phyloP scores from a whole-genome alignment of 2,329 filamentous ascomycete genomes.

The Colletotrichum graminicola region DNA sequence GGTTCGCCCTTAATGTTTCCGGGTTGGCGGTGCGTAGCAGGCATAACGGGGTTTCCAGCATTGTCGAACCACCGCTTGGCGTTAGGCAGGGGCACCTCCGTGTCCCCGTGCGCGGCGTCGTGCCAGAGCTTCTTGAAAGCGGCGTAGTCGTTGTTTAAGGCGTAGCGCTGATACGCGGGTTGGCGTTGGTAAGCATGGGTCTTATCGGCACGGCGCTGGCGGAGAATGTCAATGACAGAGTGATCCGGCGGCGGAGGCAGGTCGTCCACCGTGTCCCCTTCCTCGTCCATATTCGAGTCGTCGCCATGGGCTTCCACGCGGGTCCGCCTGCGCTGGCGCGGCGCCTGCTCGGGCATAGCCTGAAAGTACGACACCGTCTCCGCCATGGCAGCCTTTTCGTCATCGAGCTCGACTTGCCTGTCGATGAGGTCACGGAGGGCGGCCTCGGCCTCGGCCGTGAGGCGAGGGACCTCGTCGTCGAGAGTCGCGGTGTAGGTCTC shows the following conservation, averaged over 20 bases:
- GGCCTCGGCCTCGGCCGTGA: constrained; percentile 61
- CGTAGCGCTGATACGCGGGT: constrained; percentile 62
- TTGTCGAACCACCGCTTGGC: constrained; percentile 66
- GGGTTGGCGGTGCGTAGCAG: constrained; percentile 10
- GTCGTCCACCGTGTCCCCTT: constrained; percentile 46
- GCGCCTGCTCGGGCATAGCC: constrained; percentile 20
- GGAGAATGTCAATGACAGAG: constrained; percentile 52
- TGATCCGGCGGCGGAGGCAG: constrained; percentile 33
- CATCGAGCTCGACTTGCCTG: constrained; percentile 61
- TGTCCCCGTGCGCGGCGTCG: constrained; percentile 62
- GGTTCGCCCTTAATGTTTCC: constrained; percentile 47
- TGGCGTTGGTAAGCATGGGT: constrained; percentile 57
- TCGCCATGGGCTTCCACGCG: constrained; percentile 33
- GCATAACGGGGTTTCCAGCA: constrained; percentile 56
- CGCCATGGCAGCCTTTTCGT: constrained; percentile 57
- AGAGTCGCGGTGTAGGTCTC: constrained; percentile 56
- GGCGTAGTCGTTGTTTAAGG: constrained; percentile 68
- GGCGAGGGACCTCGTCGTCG: constrained; percentile 53
- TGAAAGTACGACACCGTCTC: constrained; percentile 47
- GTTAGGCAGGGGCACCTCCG: constrained; percentile 65
- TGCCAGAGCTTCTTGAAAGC: constrained; percentile 71
- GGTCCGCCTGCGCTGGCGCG: constrained; percentile 44
- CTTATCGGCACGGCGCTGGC: constrained; percentile 53
- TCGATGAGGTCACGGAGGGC: constrained; percentile 64
- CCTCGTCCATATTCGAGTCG: constrained; percentile 43